Evolutionary conservation across 129 eudicot genomes (phyloP), one percentile per base, ranked within the genome.

Genomic region (Pulicaria dysenterica): DNA sequence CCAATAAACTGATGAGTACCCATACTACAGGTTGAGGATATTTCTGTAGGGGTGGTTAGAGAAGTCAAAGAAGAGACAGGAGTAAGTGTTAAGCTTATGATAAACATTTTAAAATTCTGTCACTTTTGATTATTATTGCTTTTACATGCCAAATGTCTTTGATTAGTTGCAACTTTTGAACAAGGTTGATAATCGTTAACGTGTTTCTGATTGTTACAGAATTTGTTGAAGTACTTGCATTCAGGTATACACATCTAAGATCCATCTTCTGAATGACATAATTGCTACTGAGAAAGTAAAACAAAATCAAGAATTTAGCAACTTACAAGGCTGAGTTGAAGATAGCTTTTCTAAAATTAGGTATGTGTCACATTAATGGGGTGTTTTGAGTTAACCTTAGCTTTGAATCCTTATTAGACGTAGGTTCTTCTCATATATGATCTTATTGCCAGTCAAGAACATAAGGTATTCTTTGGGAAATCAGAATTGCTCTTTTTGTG

Each of bases 41-140:
- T 91, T 14, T 57, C 73, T 72, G 70, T 3, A 7, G 97, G 87
- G 62, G 89, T 84, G 36, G 77, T 31, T 56, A 79, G 97, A 84
- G 97, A 91, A 85, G 96, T 91, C 12, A 88, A 91, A 85, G 96
- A 91, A 77, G 97, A 91, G 74, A 91, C 97, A 31, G 93, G 93
- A 78, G 96, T 90, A 81, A 72, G 92, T 82, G 34, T 45, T 69
- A 50, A 31, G 41, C 66, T 19, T 58, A 41, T 68, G 11, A 15
- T 45, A 7, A 45, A 13, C 13, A 46, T 51, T 46, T 36, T 10
- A 11, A n/a, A n/a, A n/a, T n/a, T n/a, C n/a, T n/a, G n/a, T n/a
- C n/a, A 5, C 37, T 65, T 45, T 56, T 17, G 31, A 24, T 19
- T 19, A 16, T 19, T 41, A 16, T 41, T 44, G 15, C n/a, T n/a